A percentile compares a stretch with the other conserved stretches of the same genome.
Evolutionary conservation across 306 rosid genomes (phyloP).

Genomic region (Cicer judaicum): DNA sequence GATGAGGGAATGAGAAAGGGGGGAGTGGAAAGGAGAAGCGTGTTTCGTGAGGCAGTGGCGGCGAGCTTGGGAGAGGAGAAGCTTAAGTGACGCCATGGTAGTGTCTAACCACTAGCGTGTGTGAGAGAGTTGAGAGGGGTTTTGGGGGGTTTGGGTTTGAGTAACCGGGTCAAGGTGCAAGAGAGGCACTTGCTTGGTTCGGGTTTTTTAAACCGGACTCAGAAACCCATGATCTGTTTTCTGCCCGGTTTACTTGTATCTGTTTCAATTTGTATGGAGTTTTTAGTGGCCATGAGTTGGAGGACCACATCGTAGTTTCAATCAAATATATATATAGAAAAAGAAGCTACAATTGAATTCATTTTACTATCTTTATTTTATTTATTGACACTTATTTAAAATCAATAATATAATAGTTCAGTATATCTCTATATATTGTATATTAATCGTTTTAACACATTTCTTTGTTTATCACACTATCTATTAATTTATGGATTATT

Average conservation of each 20-base stretch:
- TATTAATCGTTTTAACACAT: too few relatives aligned
- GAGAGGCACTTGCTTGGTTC: background rate
- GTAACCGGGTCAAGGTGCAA: background rate
- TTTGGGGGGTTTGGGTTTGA: constrained; percentile 42
- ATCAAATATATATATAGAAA: too few relatives aligned
- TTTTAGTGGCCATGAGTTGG: too few relatives aligned
- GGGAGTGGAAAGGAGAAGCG: constrained; percentile 40
- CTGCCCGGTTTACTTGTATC: background rate
- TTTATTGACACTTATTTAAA: too few relatives aligned
- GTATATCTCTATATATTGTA: too few relatives aligned
- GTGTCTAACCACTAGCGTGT: background rate
- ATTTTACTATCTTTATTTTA: too few relatives aligned
- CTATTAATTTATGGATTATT: too few relatives aligned
- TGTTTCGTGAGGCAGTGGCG: constrained; percentile 61
- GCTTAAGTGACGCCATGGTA: constrained; percentile 73
- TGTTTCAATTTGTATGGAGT: too few relatives aligned
- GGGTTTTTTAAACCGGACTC: constrained; percentile 12
- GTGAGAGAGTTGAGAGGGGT: constrained; percentile 33
- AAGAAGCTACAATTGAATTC: too few relatives aligned
- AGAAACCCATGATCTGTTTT: background rate
- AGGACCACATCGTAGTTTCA: too few relatives aligned
- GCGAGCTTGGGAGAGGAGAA: constrained; percentile 73
- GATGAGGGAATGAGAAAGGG: constrained; percentile 46
- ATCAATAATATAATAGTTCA: too few relatives aligned
- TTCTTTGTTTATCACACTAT: too few relatives aligned